phyloP scores from a whole-genome alignment of 805 yeast species.

The Myxozyma mucilagina region DNA sequence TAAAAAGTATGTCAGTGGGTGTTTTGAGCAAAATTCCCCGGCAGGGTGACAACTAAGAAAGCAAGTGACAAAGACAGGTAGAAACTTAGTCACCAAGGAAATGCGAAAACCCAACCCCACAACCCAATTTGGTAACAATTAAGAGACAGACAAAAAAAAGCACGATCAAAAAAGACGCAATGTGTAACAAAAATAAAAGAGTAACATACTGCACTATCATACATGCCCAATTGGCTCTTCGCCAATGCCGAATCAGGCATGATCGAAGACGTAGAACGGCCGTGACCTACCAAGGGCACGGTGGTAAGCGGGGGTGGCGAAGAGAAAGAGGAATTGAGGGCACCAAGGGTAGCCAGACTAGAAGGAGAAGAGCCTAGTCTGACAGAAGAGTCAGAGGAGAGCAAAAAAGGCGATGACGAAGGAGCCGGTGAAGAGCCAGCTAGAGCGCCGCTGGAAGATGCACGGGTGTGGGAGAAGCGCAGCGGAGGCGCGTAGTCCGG shows the following conservation, averaged over 20 bases:
- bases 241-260: constrained; percentile 24
- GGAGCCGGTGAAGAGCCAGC: constrained; percentile 3
- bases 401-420: constrained; percentile 2
- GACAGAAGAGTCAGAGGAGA: constrained; percentile 4
- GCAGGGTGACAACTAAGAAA: no score
- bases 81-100: not conserved
- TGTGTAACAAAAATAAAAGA: not conserved
- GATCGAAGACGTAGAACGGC: constrained; percentile 7
- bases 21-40: no score
- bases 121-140: not conserved
- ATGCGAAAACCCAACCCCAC: constrained; percentile 1
- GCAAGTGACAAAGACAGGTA: not conserved
- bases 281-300: constrained; percentile 3
- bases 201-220: constrained; percentile 22
- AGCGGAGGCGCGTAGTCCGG: constrained; percentile 6
- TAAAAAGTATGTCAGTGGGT: no score
- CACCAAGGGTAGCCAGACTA: not conserved
- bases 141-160: not conserved
- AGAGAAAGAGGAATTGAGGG: constrained; percentile 2
- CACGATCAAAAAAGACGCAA: not conserved
- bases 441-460: not conserved
- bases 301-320: constrained; percentile 5
- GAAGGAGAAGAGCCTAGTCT: not conserved
- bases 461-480: constrained; percentile 10
- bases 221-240: constrained; percentile 15